These are phyloP conservation scores for Podaxis sp. DNA, from an alignment of 768 basidiomycete species.

Conservation along the genomic window DNA sequence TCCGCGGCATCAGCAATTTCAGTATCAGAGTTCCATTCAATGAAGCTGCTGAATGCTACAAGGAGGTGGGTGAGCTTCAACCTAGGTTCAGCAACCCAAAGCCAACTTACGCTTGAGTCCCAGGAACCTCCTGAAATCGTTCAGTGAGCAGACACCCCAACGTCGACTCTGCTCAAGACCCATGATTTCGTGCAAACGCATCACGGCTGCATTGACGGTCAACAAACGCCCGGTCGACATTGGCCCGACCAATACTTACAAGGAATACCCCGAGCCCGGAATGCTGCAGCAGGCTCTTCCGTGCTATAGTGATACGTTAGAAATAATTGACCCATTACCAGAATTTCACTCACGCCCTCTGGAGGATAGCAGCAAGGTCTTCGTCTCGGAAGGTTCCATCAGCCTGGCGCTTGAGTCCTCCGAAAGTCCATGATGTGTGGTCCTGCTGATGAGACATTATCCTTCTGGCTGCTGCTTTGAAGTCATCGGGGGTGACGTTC, in stretches of 20 bases:
- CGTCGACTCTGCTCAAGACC: slow-evolving; percentile 73
- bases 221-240: neutral
- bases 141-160: slow-evolving; percentile 84
- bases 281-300: slow-evolving; percentile 68
- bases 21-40: slow-evolving; percentile 79
- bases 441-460: slow-evolving; percentile 43
- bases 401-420: slow-evolving; percentile 53
- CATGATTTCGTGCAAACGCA: slow-evolving; percentile 82
- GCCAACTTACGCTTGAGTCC: slow-evolving; percentile 65
- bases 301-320: slow-evolving; percentile 43
- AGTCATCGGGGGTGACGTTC: slow-evolving; percentile 45
- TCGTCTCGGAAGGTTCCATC: slow-evolving; percentile 68
- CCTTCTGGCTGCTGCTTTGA: slow-evolving; percentile 43
- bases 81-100: neutral
- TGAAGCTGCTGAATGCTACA: slow-evolving; percentile 65
- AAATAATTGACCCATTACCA: neutral
- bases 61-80: neutral
- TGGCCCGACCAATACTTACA: slow-evolving; percentile 23
- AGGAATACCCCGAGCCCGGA: slow-evolving; percentile 78
- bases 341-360: slow-evolving; percentile 55
- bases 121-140: slow-evolving; percentile 82
- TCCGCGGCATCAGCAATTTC: slow-evolving; percentile 72
- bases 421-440: slow-evolving; percentile 66
- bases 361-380: slow-evolving; percentile 65
- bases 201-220: slow-evolving; percentile 36